Evolutionary conservation across 2,329 filamentous ascomycete species (phyloP), one percentile per base, ranked within the genome.

Genomic region (Fusarium devonianum): DNA sequence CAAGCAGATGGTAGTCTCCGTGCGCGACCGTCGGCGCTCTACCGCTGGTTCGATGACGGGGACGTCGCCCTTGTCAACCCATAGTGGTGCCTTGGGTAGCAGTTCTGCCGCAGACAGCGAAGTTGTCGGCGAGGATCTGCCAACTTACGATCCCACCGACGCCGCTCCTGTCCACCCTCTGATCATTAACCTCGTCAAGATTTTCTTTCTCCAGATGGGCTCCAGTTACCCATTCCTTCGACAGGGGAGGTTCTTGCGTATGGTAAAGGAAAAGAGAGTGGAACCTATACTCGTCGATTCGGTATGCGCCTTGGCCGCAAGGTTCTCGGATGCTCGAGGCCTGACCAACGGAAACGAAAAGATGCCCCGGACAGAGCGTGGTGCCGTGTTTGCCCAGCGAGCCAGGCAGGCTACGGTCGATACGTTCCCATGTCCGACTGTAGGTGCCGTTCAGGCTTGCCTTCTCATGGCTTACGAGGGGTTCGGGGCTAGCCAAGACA

Each of bases 1-100:
- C 74, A 95, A 95, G 71, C 90, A 95, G 70, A 95, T 95, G 90
- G 89, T 95, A 18, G 86, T 89, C 49, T 86, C 88, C 43, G 84
- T 92, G 21, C 81, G 86, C 49, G 85, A 88, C 51, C 78, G 84
- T 50, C 80, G 85, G 17, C 79, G 80, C 17, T 85, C 85, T 41
- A 80, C 78, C 7, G 77, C 73, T 6, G 79, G 78, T 39, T 86
- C 83, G 13, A 80, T 83, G 35, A 82, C 84, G 1, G 76, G 72
- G 7, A 73, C 77, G 0, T 83, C 81, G 0, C 78, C 81, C 0
- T 66, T 75, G 14, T 78, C 79, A 1, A 64, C 66, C 4, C 68
- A 68, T 5, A 72, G 69, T 35, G 69, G 66, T 32, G 32, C 64
- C 5, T 53, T 66, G 13, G 68, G 70, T 25, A 65, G 76, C 74